Conservation (phyloP, 2,329 filamentous ascomycete species). For the Beauveria australis region DNA sequence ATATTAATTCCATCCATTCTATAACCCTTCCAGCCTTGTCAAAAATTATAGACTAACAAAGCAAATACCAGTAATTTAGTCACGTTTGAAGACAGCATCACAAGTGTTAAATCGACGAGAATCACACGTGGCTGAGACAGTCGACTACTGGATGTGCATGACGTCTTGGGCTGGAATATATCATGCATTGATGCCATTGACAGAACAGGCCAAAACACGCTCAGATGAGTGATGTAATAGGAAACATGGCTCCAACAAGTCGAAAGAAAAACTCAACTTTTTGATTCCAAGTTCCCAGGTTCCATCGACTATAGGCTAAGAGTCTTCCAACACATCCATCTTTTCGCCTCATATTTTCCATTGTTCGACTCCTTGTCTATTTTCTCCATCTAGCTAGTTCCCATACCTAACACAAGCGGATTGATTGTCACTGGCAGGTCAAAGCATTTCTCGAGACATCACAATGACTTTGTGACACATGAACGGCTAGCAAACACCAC, state of each 20-base stretch:
- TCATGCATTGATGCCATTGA: not conserved
- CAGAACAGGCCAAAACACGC: not conserved
- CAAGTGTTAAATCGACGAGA: not conserved
- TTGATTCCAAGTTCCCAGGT: no score
- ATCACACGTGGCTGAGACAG: conserved; percentile 6
- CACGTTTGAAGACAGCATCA: not conserved
- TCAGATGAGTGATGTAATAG: not conserved
- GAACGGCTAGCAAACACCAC: no score
- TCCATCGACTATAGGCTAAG: no score
- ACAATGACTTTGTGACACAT: no score
- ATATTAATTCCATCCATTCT: not conserved
- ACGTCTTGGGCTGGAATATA: not conserved
- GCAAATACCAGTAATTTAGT: not conserved
- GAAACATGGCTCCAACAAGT: not conserved
- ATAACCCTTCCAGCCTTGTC: not conserved
- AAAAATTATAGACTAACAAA: no score
- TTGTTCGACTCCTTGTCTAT: no score
- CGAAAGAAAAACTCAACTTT: not conserved
- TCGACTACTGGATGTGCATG: not conserved
- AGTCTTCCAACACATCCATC: no score
- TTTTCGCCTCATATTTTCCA: no score
- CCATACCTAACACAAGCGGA: no score
- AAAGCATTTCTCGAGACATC: no score
- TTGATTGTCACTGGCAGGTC: no score
- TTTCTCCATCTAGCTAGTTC: no score